A percentile compares a stretch with the other conserved stretches of the same genome.
Evolutionary conservation across 371 early-diverging fungal species (phyloP).

Genomic region (Choanephora cucurbitarum): DNA sequence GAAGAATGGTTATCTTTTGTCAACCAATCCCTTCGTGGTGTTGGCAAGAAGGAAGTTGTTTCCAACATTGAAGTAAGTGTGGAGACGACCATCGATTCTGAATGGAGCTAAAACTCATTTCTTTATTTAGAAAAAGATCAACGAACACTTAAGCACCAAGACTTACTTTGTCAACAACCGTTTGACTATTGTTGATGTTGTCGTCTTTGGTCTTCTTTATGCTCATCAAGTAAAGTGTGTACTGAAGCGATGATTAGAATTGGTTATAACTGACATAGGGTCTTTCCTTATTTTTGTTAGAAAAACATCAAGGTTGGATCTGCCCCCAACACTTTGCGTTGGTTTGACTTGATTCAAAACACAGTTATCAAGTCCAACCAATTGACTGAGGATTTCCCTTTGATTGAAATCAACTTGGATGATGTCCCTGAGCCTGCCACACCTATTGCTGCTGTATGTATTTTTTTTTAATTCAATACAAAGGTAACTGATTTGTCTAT

Average conservation of each 20-base stretch:
- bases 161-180: slow-evolving; percentile 70
- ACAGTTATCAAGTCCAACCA: slow-evolving; percentile 43
- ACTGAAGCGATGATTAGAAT: slow-evolving; percentile 18
- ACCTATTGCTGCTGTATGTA: slow-evolving; percentile 41
- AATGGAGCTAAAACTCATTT: not conserved
- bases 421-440: slow-evolving; percentile 54
- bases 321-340: slow-evolving; percentile 64
- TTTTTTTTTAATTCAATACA: not conserved
- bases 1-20: slow-evolving; percentile 50
- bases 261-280: too few relatives aligned
- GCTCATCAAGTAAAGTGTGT: slow-evolving; percentile 54
- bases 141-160: slow-evolving; percentile 61
- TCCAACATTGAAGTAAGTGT: slow-evolving; percentile 41
- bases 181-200: slow-evolving; percentile 71
- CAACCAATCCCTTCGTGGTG: slow-evolving; percentile 34
- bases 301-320: slow-evolving; percentile 46
- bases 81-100: too few relatives aligned
- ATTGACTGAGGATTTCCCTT: slow-evolving; percentile 53
- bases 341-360: slow-evolving; percentile 82
- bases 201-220: slow-evolving; percentile 68
- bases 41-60: slow-evolving; percentile 41
- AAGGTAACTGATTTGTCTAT: not conserved
- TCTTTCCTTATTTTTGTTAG: slow-evolving; percentile 17
- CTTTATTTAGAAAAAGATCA: slow-evolving; percentile 49
- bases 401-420: slow-evolving; percentile 61